phyloP scores from a whole-genome alignment of 192 early-diverging fungal species.

The Spizellomyces punctatus region DNA sequence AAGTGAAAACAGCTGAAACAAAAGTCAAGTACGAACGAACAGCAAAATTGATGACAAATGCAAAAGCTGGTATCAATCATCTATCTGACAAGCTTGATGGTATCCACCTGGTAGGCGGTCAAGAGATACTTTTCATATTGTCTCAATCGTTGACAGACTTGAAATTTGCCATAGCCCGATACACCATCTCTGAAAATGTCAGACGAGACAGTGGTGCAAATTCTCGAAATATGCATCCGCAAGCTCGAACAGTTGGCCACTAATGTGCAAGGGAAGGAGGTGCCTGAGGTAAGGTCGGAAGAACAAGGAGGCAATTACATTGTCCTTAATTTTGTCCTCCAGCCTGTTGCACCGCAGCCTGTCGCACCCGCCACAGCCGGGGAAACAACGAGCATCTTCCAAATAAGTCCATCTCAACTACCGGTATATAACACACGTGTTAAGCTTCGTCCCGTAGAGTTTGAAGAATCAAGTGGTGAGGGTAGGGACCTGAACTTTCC shows the following conservation, averaged over 20 bases:
- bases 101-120: constrained; percentile 45
- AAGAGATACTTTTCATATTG: background rate
- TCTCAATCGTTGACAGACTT: background rate
- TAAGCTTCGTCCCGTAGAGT: constrained; percentile 58
- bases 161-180: constrained; percentile 23
- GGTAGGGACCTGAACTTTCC: constrained; percentile 34
- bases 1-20: constrained; percentile 43
- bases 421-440: constrained; percentile 62
- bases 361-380: constrained; percentile 31
- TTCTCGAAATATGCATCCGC: constrained; percentile 47
- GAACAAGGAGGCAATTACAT: background rate
- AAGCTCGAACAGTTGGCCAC: constrained; percentile 50
- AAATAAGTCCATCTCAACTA: constrained; percentile 50
- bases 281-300: constrained; percentile 51
- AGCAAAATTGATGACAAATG: constrained; percentile 50
- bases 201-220: constrained; percentile 43
- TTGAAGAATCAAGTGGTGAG: constrained; percentile 55
- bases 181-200: constrained; percentile 25
- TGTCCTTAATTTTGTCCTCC: background rate
- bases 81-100: constrained; percentile 59
- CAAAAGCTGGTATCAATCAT: constrained; percentile 58
- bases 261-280: constrained; percentile 54
- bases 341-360: constrained; percentile 24
- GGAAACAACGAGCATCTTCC: constrained; percentile 52
- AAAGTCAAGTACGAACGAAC: constrained; percentile 53